These are phyloP conservation scores for Curvularia hawaiiensis DNA, from an alignment of 2,329 filamentous ascomycete species.

Conservation along the genomic window DNA sequence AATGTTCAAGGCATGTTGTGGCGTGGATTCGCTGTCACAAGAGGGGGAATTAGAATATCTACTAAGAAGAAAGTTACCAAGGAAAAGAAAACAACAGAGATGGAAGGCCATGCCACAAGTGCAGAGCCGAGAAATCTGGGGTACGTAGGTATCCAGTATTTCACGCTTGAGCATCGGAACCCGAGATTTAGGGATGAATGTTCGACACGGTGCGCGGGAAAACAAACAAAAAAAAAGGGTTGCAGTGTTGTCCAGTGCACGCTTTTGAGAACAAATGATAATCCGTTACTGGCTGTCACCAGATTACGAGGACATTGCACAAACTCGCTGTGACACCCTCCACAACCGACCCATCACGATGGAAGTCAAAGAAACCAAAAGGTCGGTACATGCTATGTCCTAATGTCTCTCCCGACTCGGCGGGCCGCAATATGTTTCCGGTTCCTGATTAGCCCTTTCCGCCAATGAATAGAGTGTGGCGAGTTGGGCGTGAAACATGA, in stretches of 20 bases:
- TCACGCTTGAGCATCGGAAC: not conserved
- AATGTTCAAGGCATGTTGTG: no score
- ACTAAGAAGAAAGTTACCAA: no score
- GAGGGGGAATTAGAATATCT: no score
- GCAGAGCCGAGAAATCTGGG: not conserved
- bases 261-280: not conserved
- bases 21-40: not conserved
- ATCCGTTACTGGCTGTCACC: not conserved
- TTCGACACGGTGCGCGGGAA: not conserved
- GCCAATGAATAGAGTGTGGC: conserved; percentile 26
- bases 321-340: not conserved
- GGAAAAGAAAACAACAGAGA: no score
- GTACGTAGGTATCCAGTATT: not conserved
- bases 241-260: not conserved
- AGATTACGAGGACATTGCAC: not conserved
- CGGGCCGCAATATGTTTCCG: conserved; percentile 23
- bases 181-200: not conserved
- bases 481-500: conserved; percentile 26
- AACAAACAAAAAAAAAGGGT: not conserved
- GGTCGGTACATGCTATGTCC: conserved; percentile 16
- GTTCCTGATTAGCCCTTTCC: conserved; percentile 12
- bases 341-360: no score
- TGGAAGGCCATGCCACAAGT: not conserved
- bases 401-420: conserved; percentile 15
- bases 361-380: not conserved